Base-by-base conservation (phyloP, 352 stramenopile genomes). In the Plasmopara halstedii region DNA sequence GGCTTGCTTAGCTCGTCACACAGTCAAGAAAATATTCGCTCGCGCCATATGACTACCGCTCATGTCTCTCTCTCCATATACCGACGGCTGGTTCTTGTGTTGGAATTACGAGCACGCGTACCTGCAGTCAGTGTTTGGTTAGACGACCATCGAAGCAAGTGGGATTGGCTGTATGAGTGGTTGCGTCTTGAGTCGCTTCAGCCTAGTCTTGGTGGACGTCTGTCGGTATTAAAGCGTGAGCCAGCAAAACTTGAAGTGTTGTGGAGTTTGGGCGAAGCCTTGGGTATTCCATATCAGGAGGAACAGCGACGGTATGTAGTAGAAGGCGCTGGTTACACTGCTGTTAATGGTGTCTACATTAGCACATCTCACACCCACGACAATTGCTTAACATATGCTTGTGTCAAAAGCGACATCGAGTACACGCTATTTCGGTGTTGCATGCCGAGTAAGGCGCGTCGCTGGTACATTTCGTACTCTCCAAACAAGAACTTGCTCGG, bases 391-490 rank as follows among this genome's bases (percentile, higher is more conserved):
- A 80, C 91, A 46, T 86, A 83, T 50, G 53, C 75, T 42, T 85
- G 68, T 46, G 48, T 64, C 31, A 81, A 78, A 48, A 63, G 73
- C 42, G 45, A 80, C 35, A 75, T 80, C 53, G 69, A 92, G 62
- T 93, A 98, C 42, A 98, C 93, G 14, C 67, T 99, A 13, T 98
- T 98, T 66, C 87, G 93, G n/a, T 99, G 95, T 61, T 95, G 85
- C 41, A 98, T 99, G 95, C 85, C 95, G 10, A 98, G 88, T 54
- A 96, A 98, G 51, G 83, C 96, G 31, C 95, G 97, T 48, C 97
- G 95, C 61, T 99, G 96, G 96, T 99, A 98, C 66, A 95, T 99
- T 45, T 98, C 89, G 37, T 95, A 98, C 62, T 96, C 96, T 18
- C 75, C 79, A 5, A 88, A 94, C 73, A 87, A 86, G 51, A 88